These are phyloP conservation scores for sunflower (Helianthus annuus) DNA, from an alignment of 129 eudicot genomes.

Conservation along the genomic window HanXRQr2.0-SUNRISE NC_035440.2:164700899-164701398, in stretches of 20 bases:
- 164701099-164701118: too few relatives aligned
- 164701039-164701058: not conserved
- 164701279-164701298: not conserved
- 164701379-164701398: too few relatives aligned
- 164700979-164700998: too few relatives aligned
- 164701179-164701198: too few relatives aligned
- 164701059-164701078: not conserved
- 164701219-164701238: conserved; percentile 7
- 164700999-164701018: not conserved
- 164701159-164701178: not conserved
- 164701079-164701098: not conserved
- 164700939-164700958: not conserved
- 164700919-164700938: not conserved
- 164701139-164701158: not conserved
- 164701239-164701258: not conserved
- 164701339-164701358: too few relatives aligned
- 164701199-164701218: not conserved
- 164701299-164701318: too few relatives aligned
- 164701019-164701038: not conserved
- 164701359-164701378: too few relatives aligned
- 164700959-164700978: too few relatives aligned
- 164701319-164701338: too few relatives aligned
- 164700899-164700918: not conserved
- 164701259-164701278: not conserved
- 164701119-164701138: not conserved